phyloP scores from a whole-genome alignment of 129 eudicot species.

The Artemisia tridentata region DNA sequence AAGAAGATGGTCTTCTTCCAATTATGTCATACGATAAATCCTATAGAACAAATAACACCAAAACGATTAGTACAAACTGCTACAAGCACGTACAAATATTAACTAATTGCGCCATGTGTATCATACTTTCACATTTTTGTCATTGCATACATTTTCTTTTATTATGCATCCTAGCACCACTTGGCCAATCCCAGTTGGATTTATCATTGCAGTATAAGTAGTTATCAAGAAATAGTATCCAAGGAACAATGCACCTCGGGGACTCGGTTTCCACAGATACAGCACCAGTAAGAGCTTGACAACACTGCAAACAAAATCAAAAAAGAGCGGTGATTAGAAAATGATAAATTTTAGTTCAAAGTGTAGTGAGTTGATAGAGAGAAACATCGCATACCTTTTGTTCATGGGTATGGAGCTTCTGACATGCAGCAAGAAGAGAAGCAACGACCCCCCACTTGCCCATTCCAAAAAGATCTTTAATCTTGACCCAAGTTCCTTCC shows the following conservation, averaged over 20 bases:
- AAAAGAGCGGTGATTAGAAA: neutral
- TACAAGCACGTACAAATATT: neutral
- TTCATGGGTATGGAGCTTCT: constrained; percentile 63
- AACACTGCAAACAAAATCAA: constrained; percentile 46
- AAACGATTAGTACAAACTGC: neutral
- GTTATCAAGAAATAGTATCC: constrained; percentile 66
- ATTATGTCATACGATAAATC: constrained; percentile 81
- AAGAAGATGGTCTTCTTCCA: constrained; percentile 67
- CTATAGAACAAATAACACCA: constrained; percentile 43
- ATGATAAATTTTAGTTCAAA: constrained; percentile 2
- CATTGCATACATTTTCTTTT: too few relatives aligned
- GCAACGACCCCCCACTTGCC: too few relatives aligned
- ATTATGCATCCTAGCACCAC: constrained; percentile 60
- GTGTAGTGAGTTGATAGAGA: too few relatives aligned
- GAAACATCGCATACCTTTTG: constrained; percentile 40
- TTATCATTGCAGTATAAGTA: constrained; percentile 65
- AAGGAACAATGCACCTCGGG: constrained; percentile 68
- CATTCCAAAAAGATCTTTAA: too few relatives aligned
- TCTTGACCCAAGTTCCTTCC: too few relatives aligned
- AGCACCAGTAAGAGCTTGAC: constrained; percentile 84
- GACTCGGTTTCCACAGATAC: constrained; percentile 58
- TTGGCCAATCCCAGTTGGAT: constrained; percentile 80
- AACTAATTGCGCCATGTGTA: too few relatives aligned
- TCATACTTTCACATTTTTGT: too few relatives aligned
- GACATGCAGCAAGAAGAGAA: too few relatives aligned